A percentile compares a stretch with the other conserved stretches of the same genome.
These are phyloP conservation scores for Candida freyschussii DNA, from an alignment of 1,139 yeast genomes.

Conservation along the genomic window DNA sequence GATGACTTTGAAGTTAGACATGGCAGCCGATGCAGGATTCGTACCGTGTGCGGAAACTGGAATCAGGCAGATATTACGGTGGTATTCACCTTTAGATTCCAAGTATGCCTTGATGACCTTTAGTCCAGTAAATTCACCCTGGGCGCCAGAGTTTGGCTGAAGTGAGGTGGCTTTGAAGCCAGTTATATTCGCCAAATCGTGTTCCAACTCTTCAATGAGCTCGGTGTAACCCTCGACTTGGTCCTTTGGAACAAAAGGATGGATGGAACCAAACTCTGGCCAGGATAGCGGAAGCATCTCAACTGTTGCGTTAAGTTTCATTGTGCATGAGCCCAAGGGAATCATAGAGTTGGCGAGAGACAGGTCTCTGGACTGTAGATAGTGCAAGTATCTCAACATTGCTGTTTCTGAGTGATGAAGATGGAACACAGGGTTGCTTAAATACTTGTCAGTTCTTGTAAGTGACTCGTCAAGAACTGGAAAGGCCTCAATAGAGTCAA, in stretches of 20 bases:
- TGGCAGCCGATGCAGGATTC: conserved; percentile 97
- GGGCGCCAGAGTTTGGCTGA: conserved; percentile 98
- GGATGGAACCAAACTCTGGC: conserved; percentile 85
- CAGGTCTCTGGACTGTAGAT: conserved; percentile 80
- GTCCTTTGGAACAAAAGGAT: conserved; percentile 86
- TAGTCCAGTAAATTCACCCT: conserved; percentile 95
- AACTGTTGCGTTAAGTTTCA: conserved; percentile 93
- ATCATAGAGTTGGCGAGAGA: conserved; percentile 96
- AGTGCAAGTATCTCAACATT: conserved; percentile 84
- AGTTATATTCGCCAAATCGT: conserved; percentile 88
- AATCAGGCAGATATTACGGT: conserved; percentile 83
- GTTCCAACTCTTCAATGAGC: conserved; percentile 69
- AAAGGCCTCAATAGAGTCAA: conserved; percentile 31
- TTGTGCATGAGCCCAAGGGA: conserved; percentile 95
- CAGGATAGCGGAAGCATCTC: conserved; percentile 93
- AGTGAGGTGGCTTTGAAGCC: conserved; percentile 89
- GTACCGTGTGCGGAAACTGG: conserved; percentile 99
- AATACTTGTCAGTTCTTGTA: conserved; percentile 57
- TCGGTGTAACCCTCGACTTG: conserved; percentile 85
- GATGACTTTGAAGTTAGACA: conserved; percentile 92
- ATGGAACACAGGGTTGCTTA: conserved; percentile 77
- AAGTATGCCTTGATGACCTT: conserved; percentile 80
- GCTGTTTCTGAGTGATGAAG: conserved; percentile 91
- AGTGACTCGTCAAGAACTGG: conserved; percentile 52
- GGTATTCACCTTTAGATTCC: conserved; percentile 59